Conservation (phyloP, 371 early-diverging fungal genomes). For the Apophysomyces sp. region DNA sequence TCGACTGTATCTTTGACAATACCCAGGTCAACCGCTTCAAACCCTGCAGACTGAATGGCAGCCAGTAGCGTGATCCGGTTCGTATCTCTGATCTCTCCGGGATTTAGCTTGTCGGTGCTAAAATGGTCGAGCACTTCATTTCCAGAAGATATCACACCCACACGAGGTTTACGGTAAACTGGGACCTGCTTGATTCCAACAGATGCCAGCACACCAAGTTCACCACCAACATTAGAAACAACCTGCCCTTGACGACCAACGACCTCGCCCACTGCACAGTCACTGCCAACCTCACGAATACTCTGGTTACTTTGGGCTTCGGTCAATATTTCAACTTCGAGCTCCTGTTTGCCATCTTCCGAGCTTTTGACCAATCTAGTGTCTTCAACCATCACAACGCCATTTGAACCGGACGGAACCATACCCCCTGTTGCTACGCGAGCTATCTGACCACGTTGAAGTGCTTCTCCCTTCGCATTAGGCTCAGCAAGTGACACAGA, state of each 20-base stretch:
- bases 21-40: slow-evolving; percentile 72
- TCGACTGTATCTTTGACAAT: slow-evolving; percentile 72
- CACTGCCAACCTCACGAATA: slow-evolving; percentile 82
- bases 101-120: slow-evolving; percentile 40
- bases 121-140: slow-evolving; percentile 79
- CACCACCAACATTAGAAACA: slow-evolving; percentile 73
- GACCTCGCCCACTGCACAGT: slow-evolving; percentile 59
- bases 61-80: slow-evolving; percentile 80
- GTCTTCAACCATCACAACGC: slow-evolving; percentile 94
- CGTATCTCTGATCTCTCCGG: slow-evolving; percentile 80
- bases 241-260: slow-evolving; percentile 59
- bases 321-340: slow-evolving; percentile 54
- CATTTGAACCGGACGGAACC: slow-evolving; percentile 78
- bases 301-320: slow-evolving; percentile 51
- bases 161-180: slow-evolving; percentile 67
- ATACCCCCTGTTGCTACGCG: slow-evolving; percentile 90
- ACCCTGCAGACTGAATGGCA: slow-evolving; percentile 64
- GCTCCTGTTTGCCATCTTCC: slow-evolving; percentile 61
- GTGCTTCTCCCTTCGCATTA: background rate
- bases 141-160: slow-evolving; percentile 88
- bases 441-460: slow-evolving; percentile 54
- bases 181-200: slow-evolving; percentile 68
- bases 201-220: slow-evolving; percentile 78
- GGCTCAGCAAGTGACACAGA: slow-evolving; percentile 61
- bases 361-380: slow-evolving; percentile 64